A percentile compares a stretch with the other conserved stretches of the same genome.
phyloP scores from a whole-genome alignment of 371 early-diverging fungal genomes.

The Umbelopsis sp. region DNA sequence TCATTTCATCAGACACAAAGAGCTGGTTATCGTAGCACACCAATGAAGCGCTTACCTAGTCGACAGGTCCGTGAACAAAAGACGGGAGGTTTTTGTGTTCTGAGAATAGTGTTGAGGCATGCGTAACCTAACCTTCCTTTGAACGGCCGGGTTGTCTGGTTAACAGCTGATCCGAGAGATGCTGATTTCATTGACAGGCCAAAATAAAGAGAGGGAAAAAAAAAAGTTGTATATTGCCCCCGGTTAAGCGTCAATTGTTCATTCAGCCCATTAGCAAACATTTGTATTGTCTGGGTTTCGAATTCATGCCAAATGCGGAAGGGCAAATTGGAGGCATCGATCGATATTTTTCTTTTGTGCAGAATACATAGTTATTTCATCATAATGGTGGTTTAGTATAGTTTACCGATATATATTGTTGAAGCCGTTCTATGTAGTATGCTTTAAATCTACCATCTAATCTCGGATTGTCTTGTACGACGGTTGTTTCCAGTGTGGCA shows the following conservation, averaged over 20 bases:
- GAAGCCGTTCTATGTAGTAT: no score
- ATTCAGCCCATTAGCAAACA: background rate
- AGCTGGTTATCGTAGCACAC: no score
- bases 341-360: background rate
- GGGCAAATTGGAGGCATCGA: background rate
- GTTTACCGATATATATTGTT: no score
- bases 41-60: conserved; percentile 20
- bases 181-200: background rate
- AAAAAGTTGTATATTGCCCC: background rate
- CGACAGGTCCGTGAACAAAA: conserved; percentile 43
- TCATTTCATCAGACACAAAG: background rate
- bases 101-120: conserved; percentile 38
- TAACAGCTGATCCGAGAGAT: background rate
- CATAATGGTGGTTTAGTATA: no score
- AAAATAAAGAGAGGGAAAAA: background rate
- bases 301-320: conserved; percentile 2
- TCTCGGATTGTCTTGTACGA: no score
- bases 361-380: no score
- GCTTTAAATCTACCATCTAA: no score
- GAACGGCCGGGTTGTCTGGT: background rate
- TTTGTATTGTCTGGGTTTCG: background rate
- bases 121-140: conserved; percentile 40
- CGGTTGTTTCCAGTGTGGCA: no score
- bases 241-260: background rate
- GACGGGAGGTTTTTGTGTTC: conserved; percentile 35